Evolutionary conservation across 352 stramenopile species (phyloP), one percentile per base, ranked within the genome.

Genomic region (Globisporangium iwayamae): DNA sequence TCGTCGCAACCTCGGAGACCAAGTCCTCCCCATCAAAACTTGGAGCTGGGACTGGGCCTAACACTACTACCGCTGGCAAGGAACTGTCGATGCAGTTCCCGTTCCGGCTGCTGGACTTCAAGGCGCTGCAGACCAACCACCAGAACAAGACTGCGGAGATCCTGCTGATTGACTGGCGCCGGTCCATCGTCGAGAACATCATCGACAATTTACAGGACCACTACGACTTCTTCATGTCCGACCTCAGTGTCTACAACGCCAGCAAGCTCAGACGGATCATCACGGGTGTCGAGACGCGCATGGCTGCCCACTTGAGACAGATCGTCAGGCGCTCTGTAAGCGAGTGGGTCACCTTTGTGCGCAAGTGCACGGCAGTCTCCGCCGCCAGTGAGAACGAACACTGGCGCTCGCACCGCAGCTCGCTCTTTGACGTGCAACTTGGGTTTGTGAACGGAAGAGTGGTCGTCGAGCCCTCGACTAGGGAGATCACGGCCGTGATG

Each of bases 121-220:
- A 89, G 20, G 82, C 80, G 2, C 67, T 94, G 20, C 87, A 96
- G 65, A 75, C 76, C 0, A 74, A 79, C 18, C 84, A 92, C 39
- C 81, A 86, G 25, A 91, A 92, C 70, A 93, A 91, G 45, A 76
- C 70, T 0, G 76, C 83, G 0, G 83, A 93, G 69, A 87, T 93
- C 39, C 62, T 95, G 32, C 67, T 91, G 0, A 75, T 90, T 32
- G 93, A 98, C 56, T 98, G 93, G 90, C 79, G 90, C 14, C 85
- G 89, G 10, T 79, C 89, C 2, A 93, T 98, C 38, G 76, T 94
- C 9, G 93, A 98, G 71, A 96, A 96, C 55, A 81, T 98, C 43
- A 94, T 97, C 67, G 93, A 98, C 73, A 96, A 96, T 63, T 72
- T 98, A 5, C 93, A 98, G 69, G 93, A 98, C 64, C 80, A 96